Evolutionary conservation across 805 yeast genomes (phyloP).

Genomic region (Teunomyces stri): DNA sequence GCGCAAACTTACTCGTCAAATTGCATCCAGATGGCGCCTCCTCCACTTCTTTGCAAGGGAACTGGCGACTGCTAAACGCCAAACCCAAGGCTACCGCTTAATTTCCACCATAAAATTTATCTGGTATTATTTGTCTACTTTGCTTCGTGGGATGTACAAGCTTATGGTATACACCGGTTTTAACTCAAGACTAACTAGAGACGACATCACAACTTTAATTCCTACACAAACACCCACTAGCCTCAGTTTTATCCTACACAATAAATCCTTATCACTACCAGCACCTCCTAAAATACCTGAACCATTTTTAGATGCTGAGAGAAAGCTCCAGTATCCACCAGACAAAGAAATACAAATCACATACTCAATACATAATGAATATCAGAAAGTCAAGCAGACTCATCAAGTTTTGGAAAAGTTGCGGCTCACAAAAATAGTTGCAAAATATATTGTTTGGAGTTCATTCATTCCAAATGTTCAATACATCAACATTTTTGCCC

Average conservation of each 20-base stretch:
- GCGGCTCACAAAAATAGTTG: conserved; percentile 34
- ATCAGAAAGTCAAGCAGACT: conserved; percentile 34
- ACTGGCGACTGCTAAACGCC: background rate
- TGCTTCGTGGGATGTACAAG: background rate
- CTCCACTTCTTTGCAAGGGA: background rate
- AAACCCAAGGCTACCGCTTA: background rate
- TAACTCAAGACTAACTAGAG: background rate
- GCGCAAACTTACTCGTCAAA: background rate
- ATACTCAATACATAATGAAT: conserved; percentile 35
- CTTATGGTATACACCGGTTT: background rate
- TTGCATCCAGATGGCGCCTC: background rate
- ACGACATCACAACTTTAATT: background rate
- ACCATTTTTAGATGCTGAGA: conserved; percentile 43
- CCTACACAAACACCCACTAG: background rate
- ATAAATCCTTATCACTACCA: conserved; percentile 25
- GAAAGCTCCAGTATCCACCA: conserved; percentile 36
- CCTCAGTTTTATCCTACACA: conserved; percentile 30
- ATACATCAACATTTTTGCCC: background rate
- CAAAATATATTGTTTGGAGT: conserved; percentile 30
- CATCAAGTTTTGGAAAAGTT: conserved; percentile 43
- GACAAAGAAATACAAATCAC: conserved; percentile 31
- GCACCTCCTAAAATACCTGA: conserved; percentile 43
- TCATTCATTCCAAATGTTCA: conserved; percentile 17
- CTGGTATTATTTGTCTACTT: background rate
- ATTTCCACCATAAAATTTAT: background rate